Percentiles rank a stretch among this genome's conserved stretches.
phyloP scores from a whole-genome alignment of 2,329 filamentous ascomycete species.

The Sporothrix schenckii region DNA sequence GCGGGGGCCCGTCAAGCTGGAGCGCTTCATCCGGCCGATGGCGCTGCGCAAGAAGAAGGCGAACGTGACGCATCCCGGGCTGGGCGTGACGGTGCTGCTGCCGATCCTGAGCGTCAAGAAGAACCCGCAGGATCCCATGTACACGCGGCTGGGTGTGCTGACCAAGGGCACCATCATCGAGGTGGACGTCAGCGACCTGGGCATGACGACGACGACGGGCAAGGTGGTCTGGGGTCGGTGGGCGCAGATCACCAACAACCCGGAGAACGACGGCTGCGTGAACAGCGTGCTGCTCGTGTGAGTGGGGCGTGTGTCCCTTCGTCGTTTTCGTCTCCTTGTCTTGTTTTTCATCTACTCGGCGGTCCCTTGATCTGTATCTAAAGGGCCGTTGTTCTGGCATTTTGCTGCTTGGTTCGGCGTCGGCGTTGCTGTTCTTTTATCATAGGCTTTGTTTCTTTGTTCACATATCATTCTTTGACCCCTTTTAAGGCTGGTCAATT shows the following conservation, averaged over 20 bases:
- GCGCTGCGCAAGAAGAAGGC: constrained; percentile 74
- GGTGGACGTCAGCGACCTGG: constrained; percentile 90
- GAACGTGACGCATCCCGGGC: constrained; percentile 57
- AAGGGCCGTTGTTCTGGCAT: neutral
- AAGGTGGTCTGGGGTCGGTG: constrained; percentile 93
- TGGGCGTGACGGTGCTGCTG: constrained; percentile 71
- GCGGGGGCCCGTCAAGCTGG: constrained; percentile 78
- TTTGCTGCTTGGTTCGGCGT: constrained; percentile 18
- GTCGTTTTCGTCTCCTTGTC: neutral
- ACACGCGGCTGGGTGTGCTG: constrained; percentile 80
- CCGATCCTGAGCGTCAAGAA: constrained; percentile 72
- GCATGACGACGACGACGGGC: constrained; percentile 84
- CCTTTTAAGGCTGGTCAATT: neutral
- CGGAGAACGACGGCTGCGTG: constrained; percentile 38
- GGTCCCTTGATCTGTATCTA: neutral
- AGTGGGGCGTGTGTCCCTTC: neutral
- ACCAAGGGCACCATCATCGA: constrained; percentile 81
- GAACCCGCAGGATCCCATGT: constrained; percentile 83
- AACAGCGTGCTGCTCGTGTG: constrained; percentile 34
- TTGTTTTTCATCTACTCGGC: neutral
- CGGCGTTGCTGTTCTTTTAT: constrained; percentile 12
- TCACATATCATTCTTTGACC: neutral
- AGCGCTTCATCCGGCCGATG: constrained; percentile 54
- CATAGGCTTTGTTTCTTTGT: neutral
- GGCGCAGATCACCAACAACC: constrained; percentile 64